Conservation (phyloP, 2,329 filamentous ascomycete genomes). For the Aotearoamyces nothofagi region DNA sequence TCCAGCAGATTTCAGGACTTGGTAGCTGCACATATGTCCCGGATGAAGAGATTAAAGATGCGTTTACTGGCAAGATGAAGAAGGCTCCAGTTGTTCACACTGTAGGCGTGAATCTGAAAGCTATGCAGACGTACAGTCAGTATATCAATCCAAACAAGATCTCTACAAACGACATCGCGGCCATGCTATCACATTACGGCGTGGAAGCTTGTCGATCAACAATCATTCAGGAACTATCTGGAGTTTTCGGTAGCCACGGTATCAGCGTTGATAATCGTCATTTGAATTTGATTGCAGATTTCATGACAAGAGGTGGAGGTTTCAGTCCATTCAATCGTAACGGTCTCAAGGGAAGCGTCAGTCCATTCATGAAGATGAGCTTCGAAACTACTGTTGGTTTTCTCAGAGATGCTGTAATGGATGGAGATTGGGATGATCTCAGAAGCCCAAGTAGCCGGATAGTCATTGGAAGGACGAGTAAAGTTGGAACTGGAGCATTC, state of each 20-base stretch:
- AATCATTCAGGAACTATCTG: conserved; percentile 74
- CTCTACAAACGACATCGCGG: conserved; percentile 82
- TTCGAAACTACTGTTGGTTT: conserved; percentile 96
- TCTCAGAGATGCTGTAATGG: conserved; percentile 79
- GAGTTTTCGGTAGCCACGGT: conserved; percentile 79
- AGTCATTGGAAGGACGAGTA: conserved; percentile 70
- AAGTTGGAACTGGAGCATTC: conserved; percentile 80
- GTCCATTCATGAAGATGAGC: conserved; percentile 96
- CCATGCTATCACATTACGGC: conserved; percentile 74
- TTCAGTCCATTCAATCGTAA: conserved; percentile 90
- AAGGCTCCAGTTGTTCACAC: conserved; percentile 52
- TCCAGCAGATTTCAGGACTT: conserved; percentile 75
- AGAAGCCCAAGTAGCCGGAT: conserved; percentile 75
- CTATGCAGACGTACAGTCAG: conserved; percentile 79
- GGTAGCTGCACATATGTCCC: conserved; percentile 53
- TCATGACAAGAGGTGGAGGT: conserved; percentile 87
- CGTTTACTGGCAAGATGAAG: conserved; percentile 30
- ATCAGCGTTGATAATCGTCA: conserved; percentile 88
- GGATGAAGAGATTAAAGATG: conserved; percentile 36
- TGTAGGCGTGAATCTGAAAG: conserved; percentile 72
- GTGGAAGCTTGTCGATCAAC: conserved; percentile 82
- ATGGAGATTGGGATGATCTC: conserved; percentile 82
- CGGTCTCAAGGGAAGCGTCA: conserved; percentile 70
- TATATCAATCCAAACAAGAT: conserved; percentile 76
- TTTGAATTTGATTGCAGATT: conserved; percentile 88